Evolutionary conservation across 768 basidiomycete genomes (phyloP), one percentile per base, ranked within the genome.

Genomic region (Xerocomus potaroensis): DNA sequence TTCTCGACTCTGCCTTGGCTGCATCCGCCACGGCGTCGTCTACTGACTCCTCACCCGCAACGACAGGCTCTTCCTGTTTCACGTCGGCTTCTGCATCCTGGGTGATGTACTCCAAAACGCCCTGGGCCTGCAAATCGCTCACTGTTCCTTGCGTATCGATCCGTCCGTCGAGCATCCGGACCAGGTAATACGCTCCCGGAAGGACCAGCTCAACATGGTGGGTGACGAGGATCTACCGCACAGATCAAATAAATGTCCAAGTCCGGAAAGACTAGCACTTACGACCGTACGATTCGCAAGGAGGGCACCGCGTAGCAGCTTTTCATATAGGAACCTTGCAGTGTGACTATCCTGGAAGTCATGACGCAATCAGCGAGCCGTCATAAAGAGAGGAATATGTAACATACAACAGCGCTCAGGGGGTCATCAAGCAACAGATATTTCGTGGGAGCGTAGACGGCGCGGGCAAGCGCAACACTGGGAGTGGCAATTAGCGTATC

Each of bases 181-280:
- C 74, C 3, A 91, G 67, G 56, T 89, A 89, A 55, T 82, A 59
- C 0, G 85, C 78, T 0, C 80, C 82, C 0, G 88, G 83, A 7
- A 90, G 76, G 15, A 91, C 82, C 1, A 93, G 76, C 41, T 91
- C 86, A 22, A 91, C 82, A 57, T 91, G 89, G 51, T 92, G 90
- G 0, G 88, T 89, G 29, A 92, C 88, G 4, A 85, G 71, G 32
- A 84, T 69, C 82, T 82, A 48, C 3, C 9, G 10, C 1, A 23
- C 3, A 23, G 18, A 40, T 53, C 27, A 49, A 32, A 8, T 8
- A 39, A 9, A 31, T 4, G 4, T 9, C 3, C 9, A 10, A n/a
- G 22, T 9, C 39, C 12, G 15, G 33, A 21, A 3, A 3, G n/a
- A 18, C 5, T 24, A 15, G 26, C n/a, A 61, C 73, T 49, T 48